phyloP scores from a whole-genome alignment of 2,329 filamentous ascomycete species.

The Zymoseptoria pseudotritici region DNA sequence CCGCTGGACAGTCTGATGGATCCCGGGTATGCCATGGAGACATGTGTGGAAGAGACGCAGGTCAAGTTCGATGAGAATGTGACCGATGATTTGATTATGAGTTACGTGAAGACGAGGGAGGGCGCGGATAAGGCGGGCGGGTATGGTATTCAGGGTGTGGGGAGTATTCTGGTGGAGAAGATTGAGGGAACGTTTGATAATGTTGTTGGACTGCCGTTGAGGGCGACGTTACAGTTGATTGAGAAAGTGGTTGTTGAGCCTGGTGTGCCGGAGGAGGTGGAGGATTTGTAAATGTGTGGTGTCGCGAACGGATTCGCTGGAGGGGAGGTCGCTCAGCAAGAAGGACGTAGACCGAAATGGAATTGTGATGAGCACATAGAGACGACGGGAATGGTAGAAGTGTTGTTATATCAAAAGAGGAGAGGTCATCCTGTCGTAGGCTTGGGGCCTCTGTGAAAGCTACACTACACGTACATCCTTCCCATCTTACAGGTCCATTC shows the following conservation, averaged over 20 bases:
- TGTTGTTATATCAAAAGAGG: conserved; percentile 3
- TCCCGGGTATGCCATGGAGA: conserved; percentile 78
- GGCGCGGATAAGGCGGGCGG: conserved; percentile 94
- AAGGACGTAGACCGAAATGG: neutral
- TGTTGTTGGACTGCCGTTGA: conserved; percentile 81
- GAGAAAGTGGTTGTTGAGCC: conserved; percentile 72
- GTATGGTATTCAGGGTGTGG: conserved; percentile 87
- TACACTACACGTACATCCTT: conserved; percentile 3
- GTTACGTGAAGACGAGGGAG: conserved; percentile 76
- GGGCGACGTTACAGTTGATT: conserved; percentile 69
- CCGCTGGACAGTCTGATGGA: conserved; percentile 72
- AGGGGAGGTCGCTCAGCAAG: neutral
- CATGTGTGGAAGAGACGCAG: conserved; percentile 78
- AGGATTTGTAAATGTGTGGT: conserved; percentile 1
- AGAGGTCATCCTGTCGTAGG: conserved; percentile 12
- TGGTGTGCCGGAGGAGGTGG: conserved; percentile 55
- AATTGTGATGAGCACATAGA: neutral
- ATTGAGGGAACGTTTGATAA: conserved; percentile 91
- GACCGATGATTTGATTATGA: conserved; percentile 74
- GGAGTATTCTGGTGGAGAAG: conserved; percentile 76
- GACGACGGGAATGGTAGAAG: neutral
- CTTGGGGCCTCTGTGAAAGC: conserved; percentile 13
- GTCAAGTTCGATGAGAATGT: conserved; percentile 72
- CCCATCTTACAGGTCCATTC: conserved; percentile 1
- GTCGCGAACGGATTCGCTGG: neutral